Evolutionary conservation across 2,329 filamentous ascomycete species (phyloP), one percentile per base, ranked within the genome.

Genomic region (Colletotrichum sp.): DNA sequence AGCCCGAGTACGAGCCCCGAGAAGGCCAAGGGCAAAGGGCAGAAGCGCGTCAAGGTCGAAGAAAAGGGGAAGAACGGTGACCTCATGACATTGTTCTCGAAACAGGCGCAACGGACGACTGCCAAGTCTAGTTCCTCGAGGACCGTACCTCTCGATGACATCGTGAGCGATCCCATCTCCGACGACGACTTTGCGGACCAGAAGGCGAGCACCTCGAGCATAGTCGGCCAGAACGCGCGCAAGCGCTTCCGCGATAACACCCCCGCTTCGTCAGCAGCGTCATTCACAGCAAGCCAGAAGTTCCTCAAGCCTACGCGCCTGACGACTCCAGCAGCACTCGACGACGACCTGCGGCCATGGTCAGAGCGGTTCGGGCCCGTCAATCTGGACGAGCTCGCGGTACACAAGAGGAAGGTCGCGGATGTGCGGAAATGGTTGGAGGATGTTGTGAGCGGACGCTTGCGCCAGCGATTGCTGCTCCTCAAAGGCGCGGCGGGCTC

Each of bases 381-480:
- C 4, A 94, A 91, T 79, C 84, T 98, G 15, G 93, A 96, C 18
- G 96, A 99, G 85, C 88, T 99, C 62, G 96, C 94, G 0, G 96
- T 99, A 22, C 96, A 99, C 84, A 98, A 98, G 87, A 97, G 92
- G 80, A 99, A 99, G 84, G 95, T 99, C 8, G 86, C 92, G 3
- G 96, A 99, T 85, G 96, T 99, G 62, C 91, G 93, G 75, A 89
- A 86, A 75, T 99, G 97, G 96, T 86, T 99, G 39, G 92, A 94
- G 59, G 91, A 93, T 81, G 95, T 95, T 22, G 90, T 95, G 77
- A 84, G 85, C 30, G 94, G 95, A 18, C 87, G 88, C 48, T 85
- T 91, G 83, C 88, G 91, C 75, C 92, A 98, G 87, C 91, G 94
- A 76, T 82, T 98, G 73, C 89, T 98, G 73, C 89, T 99, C 32